These are phyloP conservation scores for Agrocybe praecox DNA, from an alignment of 768 basidiomycete species.

Conservation along the genomic window DNA sequence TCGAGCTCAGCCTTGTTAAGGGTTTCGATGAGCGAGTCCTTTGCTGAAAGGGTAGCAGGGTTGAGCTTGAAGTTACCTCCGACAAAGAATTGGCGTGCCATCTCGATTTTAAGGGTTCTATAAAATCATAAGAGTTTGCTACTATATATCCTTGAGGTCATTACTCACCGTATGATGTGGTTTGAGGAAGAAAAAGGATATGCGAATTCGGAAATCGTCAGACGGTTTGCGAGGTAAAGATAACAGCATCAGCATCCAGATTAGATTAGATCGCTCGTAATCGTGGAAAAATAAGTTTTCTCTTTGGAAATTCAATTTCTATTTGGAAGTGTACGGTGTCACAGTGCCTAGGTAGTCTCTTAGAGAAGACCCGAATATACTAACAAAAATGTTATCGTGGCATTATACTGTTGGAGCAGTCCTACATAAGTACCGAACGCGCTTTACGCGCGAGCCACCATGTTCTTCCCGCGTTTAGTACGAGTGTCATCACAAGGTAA, in stretches of 20 bases:
- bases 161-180: neutral
- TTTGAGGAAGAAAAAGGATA: neutral
- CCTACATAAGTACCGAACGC: constrained; percentile 24
- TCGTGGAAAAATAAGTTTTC: neutral
- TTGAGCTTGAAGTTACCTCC: constrained; percentile 99
- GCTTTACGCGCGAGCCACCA: constrained; percentile 32
- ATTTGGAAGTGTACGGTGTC: too few relatives aligned
- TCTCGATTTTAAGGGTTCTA: neutral
- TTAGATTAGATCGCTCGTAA: neutral
- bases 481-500: constrained; percentile 32
- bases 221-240: neutral
- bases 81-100: constrained; percentile 87
- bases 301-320: neutral
- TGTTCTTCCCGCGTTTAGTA: constrained; percentile 37
- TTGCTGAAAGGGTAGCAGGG: constrained; percentile 65
- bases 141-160: too few relatives aligned
- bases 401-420: constrained; percentile 31
- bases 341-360: too few relatives aligned
- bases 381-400: constrained; percentile 38
- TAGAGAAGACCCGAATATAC: constrained; percentile 11
- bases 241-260: neutral
- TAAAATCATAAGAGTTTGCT: neutral
- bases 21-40: constrained; percentile 62
- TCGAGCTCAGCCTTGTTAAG: constrained; percentile 85
- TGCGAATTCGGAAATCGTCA: neutral